Percentiles rank a stretch among this genome's conserved stretches.
phyloP scores from a whole-genome alignment of 495 filamentous ascomycete genomes.

The Neurospora tetrasperma region DNA sequence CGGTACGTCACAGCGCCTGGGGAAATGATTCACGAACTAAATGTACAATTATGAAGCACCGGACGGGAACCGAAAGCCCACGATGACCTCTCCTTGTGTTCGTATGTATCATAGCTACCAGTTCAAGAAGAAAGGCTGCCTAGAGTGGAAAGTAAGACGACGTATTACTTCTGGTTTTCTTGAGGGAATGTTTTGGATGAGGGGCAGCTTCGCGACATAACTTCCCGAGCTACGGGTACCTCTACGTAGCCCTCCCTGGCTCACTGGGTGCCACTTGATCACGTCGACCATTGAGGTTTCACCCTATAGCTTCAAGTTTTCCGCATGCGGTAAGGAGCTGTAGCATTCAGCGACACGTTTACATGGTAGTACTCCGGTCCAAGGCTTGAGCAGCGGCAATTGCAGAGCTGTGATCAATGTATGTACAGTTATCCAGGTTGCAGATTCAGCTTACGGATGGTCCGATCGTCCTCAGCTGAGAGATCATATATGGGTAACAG shows the following conservation, averaged over 20 bases:
- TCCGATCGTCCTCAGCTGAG: not conserved
- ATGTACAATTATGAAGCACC: not conserved
- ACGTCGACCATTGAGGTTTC: not conserved
- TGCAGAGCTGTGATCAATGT: not conserved
- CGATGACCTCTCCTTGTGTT: not conserved
- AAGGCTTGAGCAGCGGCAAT: not conserved
- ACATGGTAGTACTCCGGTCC: not conserved
- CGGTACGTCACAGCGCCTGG: slow-evolving; percentile 11
- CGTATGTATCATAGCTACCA: not conserved
- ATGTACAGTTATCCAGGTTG: not conserved
- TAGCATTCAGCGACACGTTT: not conserved
- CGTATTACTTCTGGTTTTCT: not conserved
- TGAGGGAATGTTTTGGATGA: not conserved
- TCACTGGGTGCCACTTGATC: not conserved
- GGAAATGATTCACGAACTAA: slow-evolving; percentile 19
- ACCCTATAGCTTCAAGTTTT: not conserved
- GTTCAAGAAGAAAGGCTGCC: not conserved
- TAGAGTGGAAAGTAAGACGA: not conserved
- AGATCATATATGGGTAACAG: not conserved
- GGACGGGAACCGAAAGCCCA: not conserved
- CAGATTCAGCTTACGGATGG: not conserved
- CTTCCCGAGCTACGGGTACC: not conserved
- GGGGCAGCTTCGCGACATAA: not conserved
- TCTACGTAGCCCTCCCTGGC: not conserved
- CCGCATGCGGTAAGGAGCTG: not conserved